phyloP scores from a whole-genome alignment of 495 filamentous ascomycete genomes.

The Podospora bellae-mahoneyi region DNA sequence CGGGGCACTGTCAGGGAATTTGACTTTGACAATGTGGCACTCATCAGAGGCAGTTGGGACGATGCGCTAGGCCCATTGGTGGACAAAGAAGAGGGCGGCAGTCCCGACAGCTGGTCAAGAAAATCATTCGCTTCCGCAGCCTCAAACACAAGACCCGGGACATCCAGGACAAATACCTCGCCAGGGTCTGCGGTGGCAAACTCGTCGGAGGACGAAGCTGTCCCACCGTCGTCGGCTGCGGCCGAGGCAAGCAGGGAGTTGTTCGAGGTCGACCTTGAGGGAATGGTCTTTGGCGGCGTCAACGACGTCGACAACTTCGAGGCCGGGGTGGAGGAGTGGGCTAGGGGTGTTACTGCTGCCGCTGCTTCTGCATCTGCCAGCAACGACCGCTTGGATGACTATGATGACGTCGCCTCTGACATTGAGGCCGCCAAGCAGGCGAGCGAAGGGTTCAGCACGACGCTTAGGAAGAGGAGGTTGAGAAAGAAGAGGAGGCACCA shows the following conservation, averaged over 20 bases:
- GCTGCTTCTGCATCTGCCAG: constrained; percentile 16
- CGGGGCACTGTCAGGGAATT: constrained; percentile 62
- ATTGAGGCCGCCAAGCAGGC: constrained; percentile 43
- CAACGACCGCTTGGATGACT: constrained; percentile 21
- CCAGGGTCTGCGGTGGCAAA: constrained; percentile 21
- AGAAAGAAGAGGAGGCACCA: constrained; percentile 40
- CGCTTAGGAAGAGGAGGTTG: constrained; percentile 46
- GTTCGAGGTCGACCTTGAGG: constrained; percentile 41
- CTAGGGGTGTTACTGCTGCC: constrained; percentile 49
- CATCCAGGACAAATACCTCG: constrained; percentile 25
- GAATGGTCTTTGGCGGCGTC: constrained; percentile 32
- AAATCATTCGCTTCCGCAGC: constrained; percentile 32
- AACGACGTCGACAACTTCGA: constrained; percentile 37
- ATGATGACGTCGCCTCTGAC: constrained; percentile 38
- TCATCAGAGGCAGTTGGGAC: constrained; percentile 69
- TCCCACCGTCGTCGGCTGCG: constrained; percentile 39
- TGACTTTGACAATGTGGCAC: constrained; percentile 64
- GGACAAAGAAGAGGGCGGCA: constrained; percentile 19
- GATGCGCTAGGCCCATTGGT: constrained; percentile 67
- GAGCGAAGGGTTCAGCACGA: constrained; percentile 44
- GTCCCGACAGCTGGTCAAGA: constrained; percentile 40
- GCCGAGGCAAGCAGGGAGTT: constrained; percentile 41
- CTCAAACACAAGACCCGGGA: constrained; percentile 17
- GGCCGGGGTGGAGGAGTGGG: constrained; percentile 45
- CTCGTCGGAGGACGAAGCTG: constrained; percentile 28